Conservation (phyloP, 352 stramenopile species). For the Pythium aquatile region DNA sequence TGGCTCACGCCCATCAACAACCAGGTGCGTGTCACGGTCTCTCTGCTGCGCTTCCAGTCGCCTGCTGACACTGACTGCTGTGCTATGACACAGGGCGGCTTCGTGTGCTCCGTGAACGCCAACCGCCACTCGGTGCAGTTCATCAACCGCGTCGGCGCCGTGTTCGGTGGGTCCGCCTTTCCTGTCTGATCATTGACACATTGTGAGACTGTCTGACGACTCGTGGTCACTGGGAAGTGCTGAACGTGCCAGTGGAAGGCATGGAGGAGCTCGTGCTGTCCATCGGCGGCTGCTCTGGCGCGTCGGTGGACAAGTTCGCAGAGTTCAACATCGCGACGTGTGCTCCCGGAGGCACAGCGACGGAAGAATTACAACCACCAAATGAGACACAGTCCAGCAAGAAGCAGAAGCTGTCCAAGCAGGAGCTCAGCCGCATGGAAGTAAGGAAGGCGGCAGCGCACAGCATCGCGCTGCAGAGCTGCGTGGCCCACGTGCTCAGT, state of each 20-base stretch:
- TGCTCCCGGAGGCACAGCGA: constrained; percentile 35
- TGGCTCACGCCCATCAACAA: constrained; percentile 90
- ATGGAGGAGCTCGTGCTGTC: constrained; percentile 80
- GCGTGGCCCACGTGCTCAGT: constrained; percentile 63
- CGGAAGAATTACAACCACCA: background rate
- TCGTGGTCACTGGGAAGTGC: constrained; percentile 26
- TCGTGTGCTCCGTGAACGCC: constrained; percentile 82
- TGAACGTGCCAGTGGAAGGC: constrained; percentile 68
- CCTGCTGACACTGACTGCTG: background rate
- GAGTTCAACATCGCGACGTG: constrained; percentile 47
- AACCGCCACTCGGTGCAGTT: constrained; percentile 63
- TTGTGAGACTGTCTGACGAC: background rate
- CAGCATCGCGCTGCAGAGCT: constrained; percentile 49
- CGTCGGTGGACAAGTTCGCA: constrained; percentile 60
- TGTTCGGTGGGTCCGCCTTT: constrained; percentile 47
- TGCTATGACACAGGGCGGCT: constrained; percentile 42
- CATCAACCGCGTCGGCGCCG: constrained; percentile 40
- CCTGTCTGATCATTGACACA: no score
- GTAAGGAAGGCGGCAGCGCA: constrained; percentile 31
- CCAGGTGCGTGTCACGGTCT: constrained; percentile 36
- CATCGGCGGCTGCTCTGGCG: constrained; percentile 62
- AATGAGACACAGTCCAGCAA: constrained; percentile 19
- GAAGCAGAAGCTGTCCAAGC: constrained; percentile 64
- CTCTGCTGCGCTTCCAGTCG: background rate
- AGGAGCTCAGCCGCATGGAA: constrained; percentile 40